Conservation (phyloP, 345 rosid species). For the Trapa bicornis region DNA sequence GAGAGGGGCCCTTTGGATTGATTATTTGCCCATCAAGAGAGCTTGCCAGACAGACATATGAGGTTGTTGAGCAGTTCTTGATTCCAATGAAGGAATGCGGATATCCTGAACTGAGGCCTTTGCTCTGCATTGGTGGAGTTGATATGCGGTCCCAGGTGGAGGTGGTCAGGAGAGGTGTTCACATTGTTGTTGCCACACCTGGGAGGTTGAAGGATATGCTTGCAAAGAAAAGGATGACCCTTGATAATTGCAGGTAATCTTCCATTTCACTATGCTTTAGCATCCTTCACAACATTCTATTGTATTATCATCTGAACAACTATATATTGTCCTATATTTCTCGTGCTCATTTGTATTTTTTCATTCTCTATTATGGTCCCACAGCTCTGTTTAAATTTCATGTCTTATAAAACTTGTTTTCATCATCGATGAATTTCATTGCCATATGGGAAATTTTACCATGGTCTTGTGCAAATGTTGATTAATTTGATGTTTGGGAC, state of each 20-base stretch:
- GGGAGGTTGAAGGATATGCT: slow-evolving; percentile 94
- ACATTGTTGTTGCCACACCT: slow-evolving; percentile 89
- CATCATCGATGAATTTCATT: not conserved
- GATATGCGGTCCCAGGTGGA: slow-evolving; percentile 91
- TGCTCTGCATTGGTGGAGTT: slow-evolving; percentile 84
- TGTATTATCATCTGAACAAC: too few relatives aligned
- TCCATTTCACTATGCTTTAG: not conserved
- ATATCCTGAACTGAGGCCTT: slow-evolving; percentile 56
- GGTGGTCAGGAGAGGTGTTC: slow-evolving; percentile 76
- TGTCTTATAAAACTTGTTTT: too few relatives aligned
- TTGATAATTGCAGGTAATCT: slow-evolving; percentile 76
- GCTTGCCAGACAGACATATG: slow-evolving; percentile 84
- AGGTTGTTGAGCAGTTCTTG: slow-evolving; percentile 75
- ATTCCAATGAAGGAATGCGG: slow-evolving; percentile 47
- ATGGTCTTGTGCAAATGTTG: not conserved
- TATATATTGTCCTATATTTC: not conserved
- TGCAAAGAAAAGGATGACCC: slow-evolving; percentile 83
- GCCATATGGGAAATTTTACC: not conserved
- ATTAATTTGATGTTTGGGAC: not conserved
- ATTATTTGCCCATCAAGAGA: slow-evolving; percentile 81
- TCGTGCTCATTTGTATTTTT: too few relatives aligned
- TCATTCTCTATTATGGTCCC: not conserved
- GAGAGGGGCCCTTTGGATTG: slow-evolving; percentile 82
- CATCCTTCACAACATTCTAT: not conserved
- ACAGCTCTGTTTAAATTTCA: too few relatives aligned